Conservation (phyloP, 2,329 filamentous ascomycete species). For the Colletotrichum liriopes region DNA sequence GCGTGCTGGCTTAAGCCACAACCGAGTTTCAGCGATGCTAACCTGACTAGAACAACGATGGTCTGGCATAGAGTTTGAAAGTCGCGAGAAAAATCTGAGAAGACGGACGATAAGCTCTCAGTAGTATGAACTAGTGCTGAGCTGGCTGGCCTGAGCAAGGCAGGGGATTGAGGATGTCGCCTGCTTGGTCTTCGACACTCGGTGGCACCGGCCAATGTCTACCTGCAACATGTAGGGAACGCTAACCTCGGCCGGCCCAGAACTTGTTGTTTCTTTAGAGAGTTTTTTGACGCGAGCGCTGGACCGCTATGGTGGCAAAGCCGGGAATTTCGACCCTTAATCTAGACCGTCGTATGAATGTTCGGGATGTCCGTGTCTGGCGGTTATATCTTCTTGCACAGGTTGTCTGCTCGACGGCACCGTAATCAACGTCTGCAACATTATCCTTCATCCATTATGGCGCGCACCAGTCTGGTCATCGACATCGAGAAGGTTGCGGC, state of each 20-base stretch:
- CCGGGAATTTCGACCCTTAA: background rate
- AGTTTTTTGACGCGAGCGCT: background rate
- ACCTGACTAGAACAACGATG: background rate
- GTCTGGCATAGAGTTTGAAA: background rate
- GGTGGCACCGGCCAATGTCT: background rate
- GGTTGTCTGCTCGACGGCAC: background rate
- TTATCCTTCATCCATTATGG: background rate
- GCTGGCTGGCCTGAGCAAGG: background rate
- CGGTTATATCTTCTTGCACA: background rate
- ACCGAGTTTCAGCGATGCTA: background rate
- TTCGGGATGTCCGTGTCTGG: background rate
- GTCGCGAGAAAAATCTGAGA: background rate
- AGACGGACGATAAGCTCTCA: background rate
- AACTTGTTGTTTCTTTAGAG: background rate
- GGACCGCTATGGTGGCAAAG: background rate
- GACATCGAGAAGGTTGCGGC: background rate
- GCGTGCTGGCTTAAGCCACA: background rate
- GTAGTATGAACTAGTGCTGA: background rate
- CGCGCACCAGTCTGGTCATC: background rate
- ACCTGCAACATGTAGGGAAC: background rate
- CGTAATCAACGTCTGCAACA: background rate
- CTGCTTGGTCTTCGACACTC: background rate
- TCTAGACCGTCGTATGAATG: background rate
- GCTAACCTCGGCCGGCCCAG: background rate
- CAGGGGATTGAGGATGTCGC: background rate